phyloP scores from a whole-genome alignment of 2,329 filamentous ascomycete species.

The Ophiocordyceps camponoti-floridani region DNA sequence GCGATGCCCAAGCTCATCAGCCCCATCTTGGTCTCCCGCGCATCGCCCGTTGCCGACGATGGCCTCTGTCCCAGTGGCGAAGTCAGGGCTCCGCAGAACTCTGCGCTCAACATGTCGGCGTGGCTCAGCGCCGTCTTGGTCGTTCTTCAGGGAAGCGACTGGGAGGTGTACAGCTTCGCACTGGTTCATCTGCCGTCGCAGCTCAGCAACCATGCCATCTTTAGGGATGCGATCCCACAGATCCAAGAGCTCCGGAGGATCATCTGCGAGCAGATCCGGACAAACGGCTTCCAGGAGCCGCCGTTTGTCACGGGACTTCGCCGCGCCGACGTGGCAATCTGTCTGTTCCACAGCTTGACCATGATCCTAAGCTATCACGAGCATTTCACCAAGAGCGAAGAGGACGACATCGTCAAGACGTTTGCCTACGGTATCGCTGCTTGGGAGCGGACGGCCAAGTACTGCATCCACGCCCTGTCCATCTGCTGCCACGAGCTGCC shows the following conservation, averaged over 20 bases:
- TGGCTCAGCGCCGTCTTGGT: constrained; percentile 66
- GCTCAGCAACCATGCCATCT: constrained; percentile 76
- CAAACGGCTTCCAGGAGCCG: constrained; percentile 63
- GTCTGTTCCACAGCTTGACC: constrained; percentile 70
- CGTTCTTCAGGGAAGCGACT: constrained; percentile 62
- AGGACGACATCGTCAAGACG: constrained; percentile 74
- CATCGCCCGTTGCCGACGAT: constrained; percentile 2
- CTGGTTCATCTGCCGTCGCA: constrained; percentile 76
- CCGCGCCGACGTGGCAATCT: constrained; percentile 76
- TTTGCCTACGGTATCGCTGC: constrained; percentile 74
- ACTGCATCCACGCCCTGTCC: constrained; percentile 84
- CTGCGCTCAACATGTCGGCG: constrained; percentile 36
- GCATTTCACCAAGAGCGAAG: constrained; percentile 65
- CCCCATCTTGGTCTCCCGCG: constrained; percentile 27
- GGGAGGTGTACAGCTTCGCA: constrained; percentile 86
- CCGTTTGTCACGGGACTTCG: constrained; percentile 62
- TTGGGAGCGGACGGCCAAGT: constrained; percentile 75
- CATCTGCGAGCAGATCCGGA: constrained; percentile 68
- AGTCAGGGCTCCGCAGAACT: constrained; percentile 12
- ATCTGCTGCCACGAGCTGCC: constrained; percentile 93
- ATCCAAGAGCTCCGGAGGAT: constrained; percentile 59
- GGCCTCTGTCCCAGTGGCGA: constrained; percentile 8
- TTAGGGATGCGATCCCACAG: constrained; percentile 53
- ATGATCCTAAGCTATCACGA: constrained; percentile 84
- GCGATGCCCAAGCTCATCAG: constrained; percentile 26